phyloP scores from a whole-genome alignment of 768 basidiomycete species.

The Lactarius quietus region DNA sequence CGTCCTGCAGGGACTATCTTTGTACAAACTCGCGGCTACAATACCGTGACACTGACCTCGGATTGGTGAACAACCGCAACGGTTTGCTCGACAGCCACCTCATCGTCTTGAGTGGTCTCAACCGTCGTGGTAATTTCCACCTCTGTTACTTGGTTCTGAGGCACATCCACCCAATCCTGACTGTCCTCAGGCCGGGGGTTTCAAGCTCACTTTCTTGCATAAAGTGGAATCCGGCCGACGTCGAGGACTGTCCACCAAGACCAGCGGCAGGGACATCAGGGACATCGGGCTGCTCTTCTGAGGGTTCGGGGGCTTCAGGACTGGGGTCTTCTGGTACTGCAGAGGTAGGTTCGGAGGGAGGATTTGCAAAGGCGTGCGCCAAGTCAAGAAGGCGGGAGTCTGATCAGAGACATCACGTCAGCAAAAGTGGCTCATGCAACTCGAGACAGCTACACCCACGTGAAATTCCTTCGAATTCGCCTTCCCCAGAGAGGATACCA shows the following conservation, averaged over 20 bases:
- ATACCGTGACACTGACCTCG: constrained; percentile 11
- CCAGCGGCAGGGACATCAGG: constrained; percentile 29
- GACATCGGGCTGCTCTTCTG: constrained; percentile 12
- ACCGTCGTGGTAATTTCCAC: neutral
- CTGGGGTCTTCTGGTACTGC: constrained; percentile 4
- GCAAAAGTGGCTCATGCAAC: constrained; percentile 5
- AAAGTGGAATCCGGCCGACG: constrained; percentile 58
- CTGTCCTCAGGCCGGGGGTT: constrained; percentile 30
- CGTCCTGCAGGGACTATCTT: constrained; percentile 14
- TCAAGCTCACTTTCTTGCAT: constrained; percentile 82
- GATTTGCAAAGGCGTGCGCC: constrained; percentile 49
- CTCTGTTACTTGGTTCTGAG: constrained; percentile 13
- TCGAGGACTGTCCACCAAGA: constrained; percentile 40
- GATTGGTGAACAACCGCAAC: constrained; percentile 6
- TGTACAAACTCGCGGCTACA: neutral
- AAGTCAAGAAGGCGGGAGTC: constrained; percentile 62
- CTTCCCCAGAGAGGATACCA: constrained; percentile 54
- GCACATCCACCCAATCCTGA: constrained; percentile 25
- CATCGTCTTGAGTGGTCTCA: constrained; percentile 15
- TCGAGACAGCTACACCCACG: constrained; percentile 44
- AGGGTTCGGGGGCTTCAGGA: constrained; percentile 5
- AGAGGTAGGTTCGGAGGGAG: constrained; percentile 30
- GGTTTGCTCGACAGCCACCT: constrained; percentile 6
- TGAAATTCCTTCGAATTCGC: constrained; percentile 57
- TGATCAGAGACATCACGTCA: constrained; percentile 31